Conservation (phyloP, 202 grass and related monocot genomes). For the Musa balbisiana region DNA sequence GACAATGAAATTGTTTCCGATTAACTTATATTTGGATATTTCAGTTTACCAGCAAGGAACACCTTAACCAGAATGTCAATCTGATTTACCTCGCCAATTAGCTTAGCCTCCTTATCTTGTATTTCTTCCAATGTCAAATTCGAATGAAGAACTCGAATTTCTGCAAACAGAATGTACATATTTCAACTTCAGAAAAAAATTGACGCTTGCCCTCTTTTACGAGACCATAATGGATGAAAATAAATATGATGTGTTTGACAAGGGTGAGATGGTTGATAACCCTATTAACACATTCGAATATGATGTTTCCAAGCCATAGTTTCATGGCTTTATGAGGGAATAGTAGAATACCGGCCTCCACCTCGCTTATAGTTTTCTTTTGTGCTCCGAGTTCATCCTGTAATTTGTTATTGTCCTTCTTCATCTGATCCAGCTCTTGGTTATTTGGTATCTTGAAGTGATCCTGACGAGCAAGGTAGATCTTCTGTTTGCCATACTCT, state of each 20-base stretch:
- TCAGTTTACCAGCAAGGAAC: neutral
- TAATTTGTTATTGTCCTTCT: slow-evolving; percentile 64
- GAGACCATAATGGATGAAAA: too few relatives aligned
- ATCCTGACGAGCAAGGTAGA: slow-evolving; percentile 92
- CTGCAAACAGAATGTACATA: slow-evolving; percentile 37
- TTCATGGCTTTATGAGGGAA: neutral
- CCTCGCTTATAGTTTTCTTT: slow-evolving; percentile 76
- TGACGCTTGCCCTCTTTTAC: too few relatives aligned
- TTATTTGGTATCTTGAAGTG: slow-evolving; percentile 81
- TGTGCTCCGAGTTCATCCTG: slow-evolving; percentile 60
- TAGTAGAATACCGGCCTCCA: slow-evolving; percentile 63
- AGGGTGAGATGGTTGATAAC: neutral
- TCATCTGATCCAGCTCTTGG: slow-evolving; percentile 89
- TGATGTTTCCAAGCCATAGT: neutral
- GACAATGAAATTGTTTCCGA: slow-evolving; percentile 4
- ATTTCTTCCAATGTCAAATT: slow-evolving; percentile 86
- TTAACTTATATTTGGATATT: neutral
- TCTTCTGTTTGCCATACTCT: slow-evolving; percentile 96
- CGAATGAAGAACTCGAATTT: slow-evolving; percentile 75
- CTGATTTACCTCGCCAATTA: slow-evolving; percentile 52
- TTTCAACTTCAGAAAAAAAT: slow-evolving; percentile 11
- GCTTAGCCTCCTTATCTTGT: slow-evolving; percentile 50
- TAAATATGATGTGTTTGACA: slow-evolving; percentile 6
- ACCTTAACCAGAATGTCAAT: neutral
- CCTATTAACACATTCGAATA: too few relatives aligned